Evolutionary conservation across 2,329 filamentous ascomycete genomes (phyloP), one percentile per base, ranked within the genome.

Genomic region (Fonsecaea pedrosoi): DNA sequence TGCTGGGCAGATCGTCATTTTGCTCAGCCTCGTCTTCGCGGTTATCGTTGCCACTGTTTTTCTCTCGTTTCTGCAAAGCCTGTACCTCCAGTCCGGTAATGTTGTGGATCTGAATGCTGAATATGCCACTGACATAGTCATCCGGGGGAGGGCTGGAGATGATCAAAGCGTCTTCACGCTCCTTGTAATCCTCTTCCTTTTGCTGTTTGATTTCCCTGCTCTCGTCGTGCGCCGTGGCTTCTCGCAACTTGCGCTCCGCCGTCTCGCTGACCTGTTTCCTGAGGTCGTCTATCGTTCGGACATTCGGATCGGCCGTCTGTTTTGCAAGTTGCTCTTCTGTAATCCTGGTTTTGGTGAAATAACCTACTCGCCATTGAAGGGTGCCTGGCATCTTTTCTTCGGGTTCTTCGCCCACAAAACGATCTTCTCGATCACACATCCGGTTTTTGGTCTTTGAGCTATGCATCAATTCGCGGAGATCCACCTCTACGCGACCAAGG

Each of bases 81-180:
- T 88, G 83, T 3, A 90, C 77, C 70, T 90, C 87, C 1, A 92
- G 81, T 0, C 89, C 88, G 0, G 87, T 90, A 60, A 92, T 90
- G 70, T 92, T 89, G 73, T 92, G 90, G 60, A 92, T 87, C 66
- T 91, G 88, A 53, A 92, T 83, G 69, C 87, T 87, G 37, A 92
- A 83, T 15, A 92, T 84, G 1, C 90, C 90, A 21, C 86, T 89
- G 0, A 86, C 86, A 64, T 86, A 88, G 0, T 85, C 82, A 1
- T 85, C 75, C 3, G 86, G 85, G 0, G 90, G 90, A 1, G 89
- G 88, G 4, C 89, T 86, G 0, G 87, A 87, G 64, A 89, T 89
- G 45, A 90, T 88, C 80, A 92, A 87, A 34, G 86, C 80, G 71
- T 90, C 87, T 72, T 87, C 82, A 50, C 81, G 77, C 37, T 81